A percentile compares a stretch with the other conserved stretches of the same genome.
These are phyloP conservation scores for Hibiscus trionum DNA, from an alignment of 345 rosid species.

Conservation along the genomic window DNA sequence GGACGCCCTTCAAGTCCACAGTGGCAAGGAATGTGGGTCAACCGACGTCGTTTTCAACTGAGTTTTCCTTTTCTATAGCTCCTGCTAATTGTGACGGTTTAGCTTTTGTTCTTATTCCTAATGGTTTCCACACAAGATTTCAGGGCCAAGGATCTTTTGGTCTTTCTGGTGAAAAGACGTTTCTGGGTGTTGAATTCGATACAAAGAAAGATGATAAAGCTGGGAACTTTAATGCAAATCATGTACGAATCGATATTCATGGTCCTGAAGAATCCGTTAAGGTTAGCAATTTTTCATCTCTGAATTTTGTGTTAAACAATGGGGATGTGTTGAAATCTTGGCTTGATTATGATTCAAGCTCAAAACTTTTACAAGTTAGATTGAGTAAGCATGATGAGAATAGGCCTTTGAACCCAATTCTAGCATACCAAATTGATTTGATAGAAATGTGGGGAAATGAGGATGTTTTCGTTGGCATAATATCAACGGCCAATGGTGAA, in stretches of 20 bases:
- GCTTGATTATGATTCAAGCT: constrained; percentile 46
- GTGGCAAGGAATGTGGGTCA: constrained; percentile 9
- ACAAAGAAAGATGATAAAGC: constrained; percentile 22
- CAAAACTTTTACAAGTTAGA: constrained; percentile 42
- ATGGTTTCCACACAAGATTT: constrained; percentile 21
- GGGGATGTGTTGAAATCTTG: constrained; percentile 46
- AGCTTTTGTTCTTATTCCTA: constrained; percentile 35
- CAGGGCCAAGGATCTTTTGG: constrained; percentile 26
- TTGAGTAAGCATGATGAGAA: constrained; percentile 29
- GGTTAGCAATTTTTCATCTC: constrained; percentile 24
- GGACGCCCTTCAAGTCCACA: constrained; percentile 28
- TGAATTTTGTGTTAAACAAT: constrained; percentile 23
- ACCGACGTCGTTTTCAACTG: constrained; percentile 33
- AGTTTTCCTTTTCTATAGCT: constrained; percentile 33
- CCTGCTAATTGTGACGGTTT: constrained; percentile 30
- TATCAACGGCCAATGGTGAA: constrained; percentile 26
- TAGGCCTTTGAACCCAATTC: constrained; percentile 33
- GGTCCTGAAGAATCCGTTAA: constrained; percentile 24
- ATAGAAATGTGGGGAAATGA: constrained; percentile 32
- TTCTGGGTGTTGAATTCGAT: constrained; percentile 36
- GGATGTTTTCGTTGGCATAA: constrained; percentile 32
- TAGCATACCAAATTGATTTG: constrained; percentile 29
- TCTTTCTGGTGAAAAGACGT: constrained; percentile 20
- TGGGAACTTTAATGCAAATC: constrained; percentile 29
- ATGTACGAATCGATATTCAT: constrained; percentile 24